Conservation (phyloP, 2,329 filamentous ascomycete genomes). For the Scolecobasidium constrictum region DNA sequence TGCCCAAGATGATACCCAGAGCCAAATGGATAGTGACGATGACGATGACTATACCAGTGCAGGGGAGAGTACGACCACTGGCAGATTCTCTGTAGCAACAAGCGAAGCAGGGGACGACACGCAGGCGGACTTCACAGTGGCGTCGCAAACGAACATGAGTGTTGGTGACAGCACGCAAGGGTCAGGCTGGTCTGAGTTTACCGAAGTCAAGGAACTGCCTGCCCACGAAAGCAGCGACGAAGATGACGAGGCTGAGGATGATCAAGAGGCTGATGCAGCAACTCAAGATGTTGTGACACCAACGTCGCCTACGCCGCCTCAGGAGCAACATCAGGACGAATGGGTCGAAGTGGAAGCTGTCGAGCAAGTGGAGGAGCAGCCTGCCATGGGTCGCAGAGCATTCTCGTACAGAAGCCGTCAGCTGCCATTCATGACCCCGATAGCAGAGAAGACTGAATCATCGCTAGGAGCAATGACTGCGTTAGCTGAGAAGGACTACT, state of each 20-base stretch:
- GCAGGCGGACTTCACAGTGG: conserved; percentile 39
- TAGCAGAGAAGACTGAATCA: conserved; percentile 88
- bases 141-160: conserved; percentile 20
- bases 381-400: conserved; percentile 24
- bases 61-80: conserved; percentile 73
- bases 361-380: conserved; percentile 19
- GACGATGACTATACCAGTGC: conserved; percentile 70
- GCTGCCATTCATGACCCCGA: conserved; percentile 96
- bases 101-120: conserved; percentile 56
- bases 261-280: conserved; percentile 10
- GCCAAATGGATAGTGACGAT: conserved; percentile 43
- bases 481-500: conserved; percentile 42
- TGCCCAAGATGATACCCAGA: conserved; percentile 48
- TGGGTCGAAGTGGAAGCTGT: conserved; percentile 19
- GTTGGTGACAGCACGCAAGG: conserved; percentile 32
- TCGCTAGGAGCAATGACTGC: conserved; percentile 59
- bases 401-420: conserved; percentile 81
- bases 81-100: conserved; percentile 50
- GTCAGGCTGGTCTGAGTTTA: conserved; percentile 86
- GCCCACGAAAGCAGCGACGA: conserved; percentile 25
- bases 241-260: conserved; percentile 25
- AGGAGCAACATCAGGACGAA: conserved; percentile 18
- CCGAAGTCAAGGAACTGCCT: conserved; percentile 59
- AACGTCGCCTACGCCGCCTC: conserved; percentile 27
- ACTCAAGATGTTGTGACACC: conserved; percentile 35